phyloP scores from a whole-genome alignment of 306 rosid species.

The Trifolium dubium region DNA sequence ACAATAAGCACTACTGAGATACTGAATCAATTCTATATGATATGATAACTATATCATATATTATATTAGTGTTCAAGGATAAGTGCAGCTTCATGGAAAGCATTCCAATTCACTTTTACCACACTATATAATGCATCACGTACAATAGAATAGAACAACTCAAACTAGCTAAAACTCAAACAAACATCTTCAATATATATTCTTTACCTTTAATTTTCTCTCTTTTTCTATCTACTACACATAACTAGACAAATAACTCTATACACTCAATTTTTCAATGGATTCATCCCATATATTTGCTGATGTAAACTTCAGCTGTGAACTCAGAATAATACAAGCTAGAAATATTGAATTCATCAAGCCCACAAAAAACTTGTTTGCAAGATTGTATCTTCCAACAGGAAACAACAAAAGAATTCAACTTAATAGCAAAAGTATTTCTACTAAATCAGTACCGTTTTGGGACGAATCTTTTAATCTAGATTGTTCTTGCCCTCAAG shows the following conservation, averaged over 20 bases:
- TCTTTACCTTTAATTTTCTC: background rate
- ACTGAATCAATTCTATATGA: background rate
- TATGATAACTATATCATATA: background rate
- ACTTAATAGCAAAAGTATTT: constrained; percentile 54
- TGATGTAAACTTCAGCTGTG: constrained; percentile 51
- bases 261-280: constrained; percentile 45
- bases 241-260: background rate
- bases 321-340: constrained; percentile 65
- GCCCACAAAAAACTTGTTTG: constrained; percentile 50
- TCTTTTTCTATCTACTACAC: background rate
- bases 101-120: constrained; percentile 22
- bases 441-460: constrained; percentile 46
- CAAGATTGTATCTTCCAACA: constrained; percentile 59
- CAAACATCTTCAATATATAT: background rate
- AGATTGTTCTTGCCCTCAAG: constrained; percentile 62
- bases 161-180: constrained; percentile 37
- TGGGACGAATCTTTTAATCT: constrained; percentile 75
- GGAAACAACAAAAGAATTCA: constrained; percentile 53
- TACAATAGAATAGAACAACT: background rate
- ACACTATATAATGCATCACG: background rate
- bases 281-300: constrained; percentile 36
- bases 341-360: constrained; percentile 42
- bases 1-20: constrained; percentile 36
- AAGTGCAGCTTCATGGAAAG: constrained; percentile 41
- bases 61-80: constrained; percentile 18